Evolutionary conservation across 192 early-diverging fungal species (phyloP), one percentile per base, ranked within the genome.

Genomic region (Blastocladiella britannica): DNA sequence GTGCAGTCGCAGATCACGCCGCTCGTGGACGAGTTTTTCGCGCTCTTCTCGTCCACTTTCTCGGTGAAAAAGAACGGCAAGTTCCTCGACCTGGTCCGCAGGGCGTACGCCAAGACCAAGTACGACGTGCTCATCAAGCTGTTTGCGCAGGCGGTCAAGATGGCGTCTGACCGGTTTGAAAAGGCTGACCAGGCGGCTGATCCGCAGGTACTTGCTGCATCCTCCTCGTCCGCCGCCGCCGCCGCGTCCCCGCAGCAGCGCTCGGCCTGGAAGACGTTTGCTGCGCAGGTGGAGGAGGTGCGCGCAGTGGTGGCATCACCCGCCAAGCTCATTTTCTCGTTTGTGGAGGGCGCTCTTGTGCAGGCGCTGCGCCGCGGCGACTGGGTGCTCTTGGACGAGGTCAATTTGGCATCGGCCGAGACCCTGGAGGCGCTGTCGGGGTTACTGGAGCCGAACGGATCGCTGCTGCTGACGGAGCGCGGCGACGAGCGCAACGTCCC

Each of bases 351-450:
- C 43, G 74, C 86, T 12, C 71, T 99, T 3, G 89, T 91, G 3
- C 79, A 82, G 65, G 93, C 95, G 0, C 83, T 96, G 2, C 77
- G 74, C 29, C 67, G 83, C 4, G 95, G 95, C 27, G 84, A 92
- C 60, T 98, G 95, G 95, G 86, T 98, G 26, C 69, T 98, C 52
- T 72, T 98, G 5, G 95, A 98, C 64, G 95, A 98, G 74, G 83
- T 96, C 66, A 98, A 98, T 64, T 72, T 98, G 64, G 95, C 95
- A 5, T 79, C 87, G 1, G 76, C 95, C 23, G 95, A 99, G 68
- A 99, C 95, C 4, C 67, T 99, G 37, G 93, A 94, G 55, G 86
- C 82, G 61, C 73, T 99, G 28, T 85, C 84, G 53, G 85, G 90
- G 2, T 67, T 99, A 43, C 66, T 99, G 56, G 75, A 78, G 55